Conservation (phyloP, 2,329 filamentous ascomycete species). For the Furcasterigmium sp. region DNA sequence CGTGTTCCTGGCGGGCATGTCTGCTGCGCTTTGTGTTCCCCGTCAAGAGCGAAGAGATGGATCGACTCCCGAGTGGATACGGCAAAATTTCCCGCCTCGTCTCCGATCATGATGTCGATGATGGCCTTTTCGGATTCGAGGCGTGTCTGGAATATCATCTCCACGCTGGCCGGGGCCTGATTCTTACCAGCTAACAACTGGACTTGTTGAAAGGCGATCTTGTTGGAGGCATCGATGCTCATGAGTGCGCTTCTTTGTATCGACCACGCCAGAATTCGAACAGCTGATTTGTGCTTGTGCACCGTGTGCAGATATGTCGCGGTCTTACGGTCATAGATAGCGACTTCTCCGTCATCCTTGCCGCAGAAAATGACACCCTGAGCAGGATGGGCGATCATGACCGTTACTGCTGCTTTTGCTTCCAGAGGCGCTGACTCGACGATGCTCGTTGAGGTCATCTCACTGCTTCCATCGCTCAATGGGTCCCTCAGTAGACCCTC, state of each 20-base stretch:
- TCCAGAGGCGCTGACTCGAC: conserved; percentile 17
- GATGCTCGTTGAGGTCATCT: conserved; percentile 12
- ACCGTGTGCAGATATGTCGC: conserved; percentile 17
- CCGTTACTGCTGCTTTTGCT: conserved; percentile 20
- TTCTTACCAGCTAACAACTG: conserved; percentile 9
- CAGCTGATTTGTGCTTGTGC: conserved; percentile 20
- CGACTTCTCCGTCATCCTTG: conserved; percentile 27
- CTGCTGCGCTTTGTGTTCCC: conserved; percentile 13
- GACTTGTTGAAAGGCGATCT: conserved; percentile 13
- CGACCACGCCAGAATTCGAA: conserved; percentile 22
- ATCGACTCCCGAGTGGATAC: conserved; percentile 24
- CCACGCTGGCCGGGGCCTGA: background rate
- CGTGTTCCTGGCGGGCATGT: conserved; percentile 5
- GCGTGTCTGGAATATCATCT: conserved; percentile 12
- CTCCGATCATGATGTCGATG: conserved; percentile 18
- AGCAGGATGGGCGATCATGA: conserved; percentile 18
- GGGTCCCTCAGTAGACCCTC: conserved; percentile 17
- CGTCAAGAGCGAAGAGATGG: conserved; percentile 20
- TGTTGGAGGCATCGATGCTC: conserved; percentile 21
- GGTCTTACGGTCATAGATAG: conserved; percentile 20
- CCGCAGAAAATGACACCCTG: conserved; percentile 25
- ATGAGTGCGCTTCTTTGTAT: conserved; percentile 16
- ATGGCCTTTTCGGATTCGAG: conserved; percentile 18
- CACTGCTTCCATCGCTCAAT: conserved; percentile 19
- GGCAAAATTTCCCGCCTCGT: conserved; percentile 20